Evolutionary conservation across 2,329 filamentous ascomycete genomes (phyloP).

Genomic region (Beauveria sp.): DNA sequence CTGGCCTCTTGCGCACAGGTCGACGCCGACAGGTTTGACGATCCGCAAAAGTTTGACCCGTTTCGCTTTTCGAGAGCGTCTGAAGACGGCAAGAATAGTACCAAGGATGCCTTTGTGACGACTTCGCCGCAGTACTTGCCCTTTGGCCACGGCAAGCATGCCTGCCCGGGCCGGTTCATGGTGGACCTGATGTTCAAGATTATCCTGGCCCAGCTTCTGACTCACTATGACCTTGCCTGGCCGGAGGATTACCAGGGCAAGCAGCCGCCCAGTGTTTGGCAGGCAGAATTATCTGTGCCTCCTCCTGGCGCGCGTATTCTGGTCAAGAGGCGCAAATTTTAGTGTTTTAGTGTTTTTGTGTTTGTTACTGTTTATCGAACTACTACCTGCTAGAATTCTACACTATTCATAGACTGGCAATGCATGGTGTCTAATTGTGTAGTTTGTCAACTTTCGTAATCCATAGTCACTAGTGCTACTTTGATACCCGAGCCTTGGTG

Average conservation of each 20-base stretch:
- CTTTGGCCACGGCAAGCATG: constrained; percentile 48
- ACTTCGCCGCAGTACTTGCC: constrained; percentile 38
- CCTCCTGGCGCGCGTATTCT: not conserved
- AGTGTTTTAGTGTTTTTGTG: not conserved
- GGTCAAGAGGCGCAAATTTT: not conserved
- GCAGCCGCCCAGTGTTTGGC: not conserved
- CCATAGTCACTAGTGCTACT: too few species aligned
- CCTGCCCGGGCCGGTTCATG: constrained; percentile 45
- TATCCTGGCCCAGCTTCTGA: constrained; percentile 37
- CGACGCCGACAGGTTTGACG: constrained; percentile 23
- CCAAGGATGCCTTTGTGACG: constrained; percentile 30
- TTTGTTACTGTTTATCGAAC: too few species aligned
- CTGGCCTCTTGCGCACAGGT: constrained; percentile 23
- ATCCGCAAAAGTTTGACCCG: constrained; percentile 35
- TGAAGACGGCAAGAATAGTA: not conserved
- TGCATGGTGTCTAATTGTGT: too few species aligned
- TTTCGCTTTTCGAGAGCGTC: constrained; percentile 34
- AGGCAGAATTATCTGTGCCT: not conserved
- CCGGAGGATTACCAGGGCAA: not conserved
- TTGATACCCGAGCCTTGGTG: too few species aligned
- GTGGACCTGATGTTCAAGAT: constrained; percentile 45
- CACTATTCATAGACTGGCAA: too few species aligned
- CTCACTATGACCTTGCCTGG: constrained; percentile 42
- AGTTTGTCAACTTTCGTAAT: too few species aligned
- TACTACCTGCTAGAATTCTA: too few species aligned